These are phyloP conservation scores for Stromatinia cepivora DNA, from an alignment of 2,329 filamentous ascomycete genomes.

Conservation along the genomic window DNA sequence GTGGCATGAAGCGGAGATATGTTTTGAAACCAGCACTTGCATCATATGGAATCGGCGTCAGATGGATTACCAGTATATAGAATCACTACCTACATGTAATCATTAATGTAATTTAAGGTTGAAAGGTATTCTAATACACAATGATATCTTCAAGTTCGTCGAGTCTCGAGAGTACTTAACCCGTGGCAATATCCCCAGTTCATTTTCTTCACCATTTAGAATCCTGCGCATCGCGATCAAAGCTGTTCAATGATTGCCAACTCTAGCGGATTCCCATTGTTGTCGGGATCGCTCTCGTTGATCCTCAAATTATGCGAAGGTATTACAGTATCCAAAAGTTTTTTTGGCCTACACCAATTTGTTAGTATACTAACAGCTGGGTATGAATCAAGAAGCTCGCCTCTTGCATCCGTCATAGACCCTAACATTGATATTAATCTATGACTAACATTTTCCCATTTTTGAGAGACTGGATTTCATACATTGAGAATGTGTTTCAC, in stretches of 20 bases:
- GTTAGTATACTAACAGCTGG: background rate
- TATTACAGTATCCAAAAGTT: background rate
- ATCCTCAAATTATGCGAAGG: background rate
- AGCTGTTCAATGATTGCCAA: background rate
- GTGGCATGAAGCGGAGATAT: background rate
- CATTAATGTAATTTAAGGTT: slow-evolving; percentile 9
- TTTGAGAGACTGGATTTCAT: background rate
- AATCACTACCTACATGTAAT: slow-evolving; percentile 4
- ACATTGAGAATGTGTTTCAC: too few species aligned
- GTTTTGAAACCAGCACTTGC: background rate
- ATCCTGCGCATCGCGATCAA: background rate
- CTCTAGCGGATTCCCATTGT: background rate
- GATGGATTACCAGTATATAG: slow-evolving; percentile 11
- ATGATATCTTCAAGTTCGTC: background rate
- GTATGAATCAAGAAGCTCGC: background rate
- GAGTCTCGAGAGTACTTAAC: background rate
- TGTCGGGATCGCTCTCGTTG: background rate
- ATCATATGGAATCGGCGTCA: slow-evolving; percentile 1
- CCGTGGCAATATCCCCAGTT: background rate
- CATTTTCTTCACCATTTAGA: background rate
- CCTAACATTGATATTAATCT: background rate
- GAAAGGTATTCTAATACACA: background rate
- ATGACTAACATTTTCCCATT: background rate
- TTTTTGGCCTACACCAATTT: background rate
- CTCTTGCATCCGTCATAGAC: background rate